Evolutionary conservation across 2,329 filamentous ascomycete genomes (phyloP).

Genomic region (Furcasterigmium furcatum): DNA sequence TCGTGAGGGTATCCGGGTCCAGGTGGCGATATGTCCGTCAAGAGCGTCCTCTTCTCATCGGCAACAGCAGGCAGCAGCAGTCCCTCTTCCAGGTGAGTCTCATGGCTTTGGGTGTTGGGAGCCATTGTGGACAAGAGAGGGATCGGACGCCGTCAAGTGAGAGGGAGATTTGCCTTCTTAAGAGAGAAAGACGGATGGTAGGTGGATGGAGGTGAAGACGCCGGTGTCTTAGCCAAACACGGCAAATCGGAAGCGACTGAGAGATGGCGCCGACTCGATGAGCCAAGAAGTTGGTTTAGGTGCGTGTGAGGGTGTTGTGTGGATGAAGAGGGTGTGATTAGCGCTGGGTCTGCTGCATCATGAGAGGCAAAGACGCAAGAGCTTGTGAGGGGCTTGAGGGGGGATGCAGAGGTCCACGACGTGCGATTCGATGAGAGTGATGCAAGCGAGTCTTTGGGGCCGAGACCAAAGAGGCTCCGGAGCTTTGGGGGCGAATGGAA

Average conservation of each 20-base stretch:
- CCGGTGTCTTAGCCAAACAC: no score
- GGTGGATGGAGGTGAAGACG: background rate
- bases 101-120: conserved; percentile 10
- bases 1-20: conserved; percentile 5
- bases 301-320: background rate
- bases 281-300: background rate
- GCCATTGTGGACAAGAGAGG: conserved; percentile 9
- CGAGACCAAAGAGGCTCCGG: background rate
- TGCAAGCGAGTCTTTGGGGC: no score
- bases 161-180: background rate
- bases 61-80: conserved; percentile 10
- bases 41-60: conserved; percentile 12
- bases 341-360: background rate
- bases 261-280: background rate
- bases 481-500: background rate
- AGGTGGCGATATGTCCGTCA: background rate
- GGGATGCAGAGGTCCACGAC: no score
- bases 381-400: background rate
- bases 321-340: background rate
- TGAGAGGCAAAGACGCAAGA: background rate
- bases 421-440: no score
- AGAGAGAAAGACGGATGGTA: background rate
- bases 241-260: background rate
- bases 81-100: conserved; percentile 14
- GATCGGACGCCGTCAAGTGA: background rate